Base-by-base conservation (phyloP, 2,329 filamentous ascomycete species). In the Phyllosticta paracitricarpa region DNA sequence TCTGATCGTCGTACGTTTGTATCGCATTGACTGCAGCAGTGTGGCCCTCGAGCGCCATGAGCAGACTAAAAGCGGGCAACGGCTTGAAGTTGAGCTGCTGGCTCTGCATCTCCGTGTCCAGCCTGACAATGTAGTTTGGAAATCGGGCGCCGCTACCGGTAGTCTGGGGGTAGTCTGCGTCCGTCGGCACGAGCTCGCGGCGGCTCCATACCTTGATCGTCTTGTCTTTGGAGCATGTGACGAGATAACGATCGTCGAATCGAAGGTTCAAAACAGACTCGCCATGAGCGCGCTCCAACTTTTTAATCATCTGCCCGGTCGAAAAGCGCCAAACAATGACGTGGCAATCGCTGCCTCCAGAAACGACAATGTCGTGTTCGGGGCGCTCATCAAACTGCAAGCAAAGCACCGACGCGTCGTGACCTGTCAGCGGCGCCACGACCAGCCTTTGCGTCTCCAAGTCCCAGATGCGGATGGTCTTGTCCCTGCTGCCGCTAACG, bases 161-260 rank as follows among this genome's bases (percentile, higher is more conserved):
- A 48, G 58, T 54, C 24, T 54, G 62, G 19, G 73, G 74, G 62
- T 76, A 76, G 3, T 72, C 69, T 4, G 73, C 69, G 54, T 75
- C 73, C 9, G 74, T 75, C 1, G 73, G 70, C 57, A 70, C 64
- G 54, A 79, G 69, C 59, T 73, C 69, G 19, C 79, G 81, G 4
- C 94, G 86, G 72, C 93, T 97, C 83, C 96, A 99, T 19, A 99
- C 86, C 74, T 97, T 97, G 79, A 99, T 96, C 0, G 88, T 88
- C 73, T 92, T 95, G 74, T 99, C 94, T 73, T 99, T 99, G 56
- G 93, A 97, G 69, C 94, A 97, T 0, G 94, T 99, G 12, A 97
- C 91, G 3, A 99, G 81, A 64, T 95, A 95, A 8, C 90, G 84
- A 66, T 90, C 87, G 70, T 97, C 92, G 66, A 97, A 99, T 64